Base-by-base conservation (phyloP, 2,329 filamentous ascomycete genomes). In the Trichoderma simmonsii region DNA sequence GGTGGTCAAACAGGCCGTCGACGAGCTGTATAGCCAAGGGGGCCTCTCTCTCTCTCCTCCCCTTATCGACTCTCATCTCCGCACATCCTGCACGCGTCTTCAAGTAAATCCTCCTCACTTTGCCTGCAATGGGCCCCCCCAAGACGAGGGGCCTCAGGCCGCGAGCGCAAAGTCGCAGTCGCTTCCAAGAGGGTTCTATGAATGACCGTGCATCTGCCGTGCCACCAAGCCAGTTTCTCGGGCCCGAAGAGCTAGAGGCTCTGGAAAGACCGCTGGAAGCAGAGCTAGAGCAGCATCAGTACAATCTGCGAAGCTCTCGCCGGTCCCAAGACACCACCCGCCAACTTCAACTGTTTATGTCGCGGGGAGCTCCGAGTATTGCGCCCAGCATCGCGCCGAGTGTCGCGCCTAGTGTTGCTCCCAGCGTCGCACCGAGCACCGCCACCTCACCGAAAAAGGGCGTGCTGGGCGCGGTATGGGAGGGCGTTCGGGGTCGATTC, bases 161-260 rank as follows among this genome's bases (percentile, higher is more conserved):
- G 73, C 70, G 80, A 36, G 34, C 34, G 76, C 73, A 65, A 57
- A 73, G 66, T 14, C 81, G 80, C 75, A 84, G 89, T 83, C 79
- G 89, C 82, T 85, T 97, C 87, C 77, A 91, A 48, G 94, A 97
- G 82, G 94, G 92, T 54, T 95, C 92, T 77, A 95, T 97, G 93
- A 93, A 91, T 78, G 93, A 97, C 81, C 90, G 92, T 75, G 85
- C 88, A 36, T 95, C 92, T 77, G 87, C 89, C 72, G 88, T 86
- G 72, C 93, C 93, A 32, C 93, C 93, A 0, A 85, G 87, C 59
- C 86, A 89, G 54, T 94, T 92, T 80, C 85, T 92, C 56, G 89
- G 80, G 26, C 79, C 81, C 12, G 79, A 80, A 18, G 79, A 81
- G 74, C 75, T 73, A 39, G 79, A 76, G 62, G 77, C 76, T 11